Evolutionary conservation across 2,329 filamentous ascomycete species (phyloP).

Genomic region (Chrysosporium keratinophilum): DNA sequence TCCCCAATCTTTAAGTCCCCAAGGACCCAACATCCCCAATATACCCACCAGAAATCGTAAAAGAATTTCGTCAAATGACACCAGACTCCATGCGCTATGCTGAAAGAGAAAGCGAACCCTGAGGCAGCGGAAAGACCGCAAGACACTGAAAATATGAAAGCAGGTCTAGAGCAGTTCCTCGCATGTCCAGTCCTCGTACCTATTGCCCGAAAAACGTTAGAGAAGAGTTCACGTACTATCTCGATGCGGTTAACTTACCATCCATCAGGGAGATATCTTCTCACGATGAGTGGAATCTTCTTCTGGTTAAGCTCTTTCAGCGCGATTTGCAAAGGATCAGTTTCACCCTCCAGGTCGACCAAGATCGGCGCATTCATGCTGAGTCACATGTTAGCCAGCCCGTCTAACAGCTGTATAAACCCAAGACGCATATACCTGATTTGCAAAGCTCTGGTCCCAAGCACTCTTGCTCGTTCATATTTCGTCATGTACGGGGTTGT

Average conservation of each 20-base stretch:
- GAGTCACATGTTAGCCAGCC: constrained; percentile 21
- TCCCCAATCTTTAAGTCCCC: not conserved
- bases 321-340: constrained; percentile 92
- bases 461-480: constrained; percentile 87
- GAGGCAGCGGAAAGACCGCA: not conserved
- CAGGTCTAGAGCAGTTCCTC: constrained; percentile 66
- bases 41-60: not conserved
- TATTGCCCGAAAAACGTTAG: constrained; percentile 28
- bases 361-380: constrained; percentile 97
- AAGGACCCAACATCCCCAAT: not conserved
- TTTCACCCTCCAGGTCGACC: constrained; percentile 94
- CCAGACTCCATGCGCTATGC: constrained; percentile 18
- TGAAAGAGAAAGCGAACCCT: constrained; percentile 1
- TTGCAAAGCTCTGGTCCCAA: constrained; percentile 87
- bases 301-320: constrained; percentile 96
- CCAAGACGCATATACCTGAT: constrained; percentile 60
- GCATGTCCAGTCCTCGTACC: constrained; percentile 98
- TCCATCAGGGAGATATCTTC: constrained; percentile 92
- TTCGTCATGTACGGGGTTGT: constrained; percentile 99
- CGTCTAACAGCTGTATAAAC: not conserved
- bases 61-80: constrained; percentile 8
- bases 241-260: constrained; percentile 52
- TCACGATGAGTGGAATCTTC: constrained; percentile 93
- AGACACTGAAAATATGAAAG: not conserved
- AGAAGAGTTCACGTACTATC: constrained; percentile 1